phyloP scores from a whole-genome alignment of 2,329 filamentous ascomycete genomes.

The Calonectria leucothoes region DNA sequence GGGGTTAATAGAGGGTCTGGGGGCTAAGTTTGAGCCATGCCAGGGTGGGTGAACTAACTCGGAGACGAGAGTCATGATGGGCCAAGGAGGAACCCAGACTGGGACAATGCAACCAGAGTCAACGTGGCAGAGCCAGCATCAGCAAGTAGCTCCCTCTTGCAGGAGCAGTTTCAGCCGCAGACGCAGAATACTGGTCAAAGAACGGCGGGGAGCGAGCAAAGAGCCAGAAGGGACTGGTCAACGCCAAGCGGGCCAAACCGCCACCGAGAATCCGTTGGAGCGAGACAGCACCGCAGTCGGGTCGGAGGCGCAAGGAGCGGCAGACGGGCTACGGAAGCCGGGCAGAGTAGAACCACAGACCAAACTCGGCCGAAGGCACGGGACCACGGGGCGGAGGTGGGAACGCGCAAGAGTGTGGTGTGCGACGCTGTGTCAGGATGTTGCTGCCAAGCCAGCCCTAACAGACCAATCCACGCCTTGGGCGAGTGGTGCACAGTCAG shows the following conservation, averaged over 20 bases:
- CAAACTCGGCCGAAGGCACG: constrained; percentile 15
- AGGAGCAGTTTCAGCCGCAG: constrained; percentile 6
- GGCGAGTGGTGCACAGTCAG: background rate
- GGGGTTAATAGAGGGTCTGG: background rate
- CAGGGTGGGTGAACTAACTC: constrained; percentile 41
- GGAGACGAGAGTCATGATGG: constrained; percentile 44
- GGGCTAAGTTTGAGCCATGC: constrained; percentile 14
- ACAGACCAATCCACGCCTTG: background rate
- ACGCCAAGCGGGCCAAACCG: background rate
- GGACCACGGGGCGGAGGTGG: constrained; percentile 17
- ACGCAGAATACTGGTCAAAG: background rate
- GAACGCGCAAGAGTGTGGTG: background rate
- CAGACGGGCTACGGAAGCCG: constrained; percentile 10
- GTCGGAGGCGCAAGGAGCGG: constrained; percentile 20
- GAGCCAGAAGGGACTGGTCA: constrained; percentile 6
- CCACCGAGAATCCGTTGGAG: constrained; percentile 1
- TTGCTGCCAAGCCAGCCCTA: background rate
- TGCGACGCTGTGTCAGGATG: background rate
- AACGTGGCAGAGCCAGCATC: constrained; percentile 26
- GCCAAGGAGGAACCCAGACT: constrained; percentile 26
- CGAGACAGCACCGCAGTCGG: constrained; percentile 11
- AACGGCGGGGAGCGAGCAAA: background rate
- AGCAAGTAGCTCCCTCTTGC: constrained; percentile 22
- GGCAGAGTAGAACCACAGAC: constrained; percentile 24
- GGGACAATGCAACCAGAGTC: constrained; percentile 22